Percentiles rank a stretch among this genome's conserved stretches.
Evolutionary conservation across 192 early-diverging fungal genomes (phyloP).

Genomic region (Linnemannia exigua): DNA sequence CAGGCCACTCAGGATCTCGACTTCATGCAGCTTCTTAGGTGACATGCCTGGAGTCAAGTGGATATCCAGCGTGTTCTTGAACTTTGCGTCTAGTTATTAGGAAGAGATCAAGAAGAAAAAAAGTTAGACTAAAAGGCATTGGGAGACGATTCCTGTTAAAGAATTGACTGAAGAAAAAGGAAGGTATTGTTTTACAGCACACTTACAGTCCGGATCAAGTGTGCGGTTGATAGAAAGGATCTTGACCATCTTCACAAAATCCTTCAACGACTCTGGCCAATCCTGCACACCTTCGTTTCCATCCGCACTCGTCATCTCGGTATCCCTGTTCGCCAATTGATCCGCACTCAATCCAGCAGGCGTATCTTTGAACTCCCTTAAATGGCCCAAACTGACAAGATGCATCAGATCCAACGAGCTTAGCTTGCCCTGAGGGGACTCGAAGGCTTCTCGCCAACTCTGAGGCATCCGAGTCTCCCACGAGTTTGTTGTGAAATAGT

Average conservation of each 20-base stretch:
- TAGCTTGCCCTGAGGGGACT: constrained; percentile 32
- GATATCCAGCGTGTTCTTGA: constrained; percentile 62
- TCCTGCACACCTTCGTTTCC: constrained; percentile 22
- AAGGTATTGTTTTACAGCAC: not conserved
- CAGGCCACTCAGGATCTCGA: constrained; percentile 68
- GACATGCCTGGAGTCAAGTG: constrained; percentile 79
- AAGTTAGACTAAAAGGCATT: not conserved
- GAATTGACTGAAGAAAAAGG: not conserved
- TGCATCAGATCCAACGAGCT: constrained; percentile 51
- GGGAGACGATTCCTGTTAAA: not conserved
- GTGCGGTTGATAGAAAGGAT: constrained; percentile 47
- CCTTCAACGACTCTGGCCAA: constrained; percentile 63
- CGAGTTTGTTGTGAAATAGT: constrained; percentile 63
- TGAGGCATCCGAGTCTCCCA: constrained; percentile 58
- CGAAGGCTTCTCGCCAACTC: constrained; percentile 62
- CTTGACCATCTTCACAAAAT: constrained; percentile 48
- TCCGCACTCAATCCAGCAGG: not conserved
- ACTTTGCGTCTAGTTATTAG: constrained; percentile 32
- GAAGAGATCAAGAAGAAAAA: not conserved
- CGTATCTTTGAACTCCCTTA: constrained; percentile 25
- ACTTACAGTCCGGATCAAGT: constrained; percentile 48
- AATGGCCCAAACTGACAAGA: constrained; percentile 45
- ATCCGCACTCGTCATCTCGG: not conserved
- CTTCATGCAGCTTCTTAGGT: constrained; percentile 82
- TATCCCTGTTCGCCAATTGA: not conserved